Percentiles rank a stretch among this genome's conserved stretches.
These are phyloP conservation scores for Blastobotrys indianensis DNA, from an alignment of 1,139 yeast species.

Conservation along the genomic window DNA sequence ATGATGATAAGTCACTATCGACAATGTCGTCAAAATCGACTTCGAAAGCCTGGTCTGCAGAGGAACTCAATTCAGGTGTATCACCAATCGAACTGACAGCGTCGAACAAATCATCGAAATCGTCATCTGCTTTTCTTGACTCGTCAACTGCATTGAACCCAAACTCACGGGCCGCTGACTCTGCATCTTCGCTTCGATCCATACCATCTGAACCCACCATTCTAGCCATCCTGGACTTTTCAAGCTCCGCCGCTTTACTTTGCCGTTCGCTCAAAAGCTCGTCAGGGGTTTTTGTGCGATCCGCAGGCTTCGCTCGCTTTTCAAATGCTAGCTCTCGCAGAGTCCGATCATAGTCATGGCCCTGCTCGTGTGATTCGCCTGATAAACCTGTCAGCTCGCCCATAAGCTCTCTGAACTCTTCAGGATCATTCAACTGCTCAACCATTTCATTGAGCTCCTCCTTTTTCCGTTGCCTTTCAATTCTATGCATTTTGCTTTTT, in stretches of 20 bases:
- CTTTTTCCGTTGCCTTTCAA: conserved; percentile 77
- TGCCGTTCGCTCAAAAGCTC: conserved; percentile 71
- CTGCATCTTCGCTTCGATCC: conserved; percentile 24
- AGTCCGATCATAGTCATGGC: conserved; percentile 62
- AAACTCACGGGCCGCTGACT: conserved; percentile 21
- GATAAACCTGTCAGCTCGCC: conserved; percentile 42
- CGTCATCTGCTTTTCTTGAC: conserved; percentile 19
- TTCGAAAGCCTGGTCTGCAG: too few relatives aligned
- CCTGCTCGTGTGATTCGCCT: conserved; percentile 23
- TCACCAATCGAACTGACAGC: not conserved
- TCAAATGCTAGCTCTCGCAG: conserved; percentile 80
- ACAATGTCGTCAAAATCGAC: too few relatives aligned
- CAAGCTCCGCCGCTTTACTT: conserved; percentile 62
- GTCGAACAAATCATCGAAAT: conserved; percentile 3
- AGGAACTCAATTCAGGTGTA: not conserved
- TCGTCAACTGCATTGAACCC: conserved; percentile 22
- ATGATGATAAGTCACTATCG: too few relatives aligned
- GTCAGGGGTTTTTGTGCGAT: conserved; percentile 87
- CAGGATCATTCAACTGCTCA: conserved; percentile 72
- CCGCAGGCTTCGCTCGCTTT: conserved; percentile 91
- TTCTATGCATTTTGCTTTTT: conserved; percentile 83
- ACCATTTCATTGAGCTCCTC: conserved; percentile 66
- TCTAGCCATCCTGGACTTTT: conserved; percentile 69
- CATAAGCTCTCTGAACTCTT: conserved; percentile 70
- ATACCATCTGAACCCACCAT: conserved; percentile 75